Conservation (phyloP, 495 filamentous ascomycete species). For the Thermothielavioides terrestris region DNA sequence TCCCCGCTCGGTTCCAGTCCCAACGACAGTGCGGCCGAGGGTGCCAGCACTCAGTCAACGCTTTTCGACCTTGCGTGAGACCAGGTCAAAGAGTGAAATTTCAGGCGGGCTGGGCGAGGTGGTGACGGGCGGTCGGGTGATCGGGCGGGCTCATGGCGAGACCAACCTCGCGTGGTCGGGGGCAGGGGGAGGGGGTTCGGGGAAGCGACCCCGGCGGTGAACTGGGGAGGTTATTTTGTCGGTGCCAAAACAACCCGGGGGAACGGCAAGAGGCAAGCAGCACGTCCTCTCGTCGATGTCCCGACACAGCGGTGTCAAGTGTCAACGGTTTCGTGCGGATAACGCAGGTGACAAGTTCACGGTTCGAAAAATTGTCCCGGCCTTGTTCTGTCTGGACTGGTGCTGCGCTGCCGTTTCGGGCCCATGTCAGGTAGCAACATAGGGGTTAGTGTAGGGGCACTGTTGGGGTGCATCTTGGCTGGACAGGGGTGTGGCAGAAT, state of each 20-base stretch:
- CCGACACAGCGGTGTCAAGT: neutral
- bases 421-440: conserved; percentile 28
- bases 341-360: neutral
- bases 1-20: neutral
- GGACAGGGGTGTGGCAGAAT: conserved; percentile 2
- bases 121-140: conserved; percentile 16
- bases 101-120: conserved; percentile 16
- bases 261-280: too few species aligned
- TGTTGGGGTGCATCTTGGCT: conserved; percentile 15
- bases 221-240: too few species aligned
- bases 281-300: neutral
- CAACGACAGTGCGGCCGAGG: neutral
- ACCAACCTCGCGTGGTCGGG: conserved; percentile 12
- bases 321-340: neutral
- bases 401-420: conserved; percentile 15
- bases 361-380: conserved; percentile 21
- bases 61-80: neutral
- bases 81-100: neutral
- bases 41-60: neutral
- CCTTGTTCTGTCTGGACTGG: conserved; percentile 7
- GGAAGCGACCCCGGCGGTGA: conserved; percentile 12
- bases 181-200: neutral
- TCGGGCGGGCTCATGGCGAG: conserved; percentile 21
- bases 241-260: too few species aligned
- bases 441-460: conserved; percentile 24